phyloP scores from a whole-genome alignment of 352 stramenopile species.

The Pythium grandisporangium region DNA sequence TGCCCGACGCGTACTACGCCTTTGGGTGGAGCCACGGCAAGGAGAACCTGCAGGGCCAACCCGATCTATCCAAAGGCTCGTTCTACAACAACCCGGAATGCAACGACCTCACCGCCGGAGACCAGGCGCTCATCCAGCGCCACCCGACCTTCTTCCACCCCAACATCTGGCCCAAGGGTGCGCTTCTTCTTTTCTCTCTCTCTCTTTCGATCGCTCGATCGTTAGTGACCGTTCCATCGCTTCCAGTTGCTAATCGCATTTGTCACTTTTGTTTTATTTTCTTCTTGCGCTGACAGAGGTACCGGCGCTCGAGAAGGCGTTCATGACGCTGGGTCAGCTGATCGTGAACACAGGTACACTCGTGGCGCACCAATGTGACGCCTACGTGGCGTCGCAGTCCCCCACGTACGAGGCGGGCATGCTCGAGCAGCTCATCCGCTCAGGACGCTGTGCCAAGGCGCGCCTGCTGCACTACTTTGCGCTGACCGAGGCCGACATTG shows the following conservation, averaged over 20 bases:
- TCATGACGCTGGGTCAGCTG: constrained; percentile 88
- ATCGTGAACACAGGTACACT: constrained; percentile 90
- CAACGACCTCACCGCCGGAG: constrained; percentile 71
- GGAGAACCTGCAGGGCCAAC: constrained; percentile 89
- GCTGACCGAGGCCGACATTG: constrained; percentile 51
- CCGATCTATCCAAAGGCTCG: constrained; percentile 91
- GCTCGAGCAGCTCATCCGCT: constrained; percentile 83
- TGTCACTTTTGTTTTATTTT: too few relatives aligned
- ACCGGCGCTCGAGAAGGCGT: constrained; percentile 74
- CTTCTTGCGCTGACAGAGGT: too few relatives aligned
- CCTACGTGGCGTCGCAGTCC: constrained; percentile 70
- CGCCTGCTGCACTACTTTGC: constrained; percentile 96
- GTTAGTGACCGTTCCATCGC: too few relatives aligned
- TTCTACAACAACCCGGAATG: constrained; percentile 97
- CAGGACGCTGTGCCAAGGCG: constrained; percentile 88
- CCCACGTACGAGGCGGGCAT: constrained; percentile 73
- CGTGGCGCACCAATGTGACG: constrained; percentile 90
- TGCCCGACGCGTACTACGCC: constrained; percentile 89
- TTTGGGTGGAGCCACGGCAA: constrained; percentile 96
- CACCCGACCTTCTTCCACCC: constrained; percentile 90
- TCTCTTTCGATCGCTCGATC: too few relatives aligned
- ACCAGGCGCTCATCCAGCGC: constrained; percentile 65
- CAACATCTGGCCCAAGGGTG: constrained; percentile 80
- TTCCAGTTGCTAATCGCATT: too few relatives aligned
- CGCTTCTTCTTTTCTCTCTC: constrained; percentile 1